A percentile compares a stretch with the other conserved stretches of the same genome.
These are phyloP conservation scores for Fistulifera pelliculosa DNA, from an alignment of 108 stramenopile genomes.

Conservation along the genomic window DNA sequence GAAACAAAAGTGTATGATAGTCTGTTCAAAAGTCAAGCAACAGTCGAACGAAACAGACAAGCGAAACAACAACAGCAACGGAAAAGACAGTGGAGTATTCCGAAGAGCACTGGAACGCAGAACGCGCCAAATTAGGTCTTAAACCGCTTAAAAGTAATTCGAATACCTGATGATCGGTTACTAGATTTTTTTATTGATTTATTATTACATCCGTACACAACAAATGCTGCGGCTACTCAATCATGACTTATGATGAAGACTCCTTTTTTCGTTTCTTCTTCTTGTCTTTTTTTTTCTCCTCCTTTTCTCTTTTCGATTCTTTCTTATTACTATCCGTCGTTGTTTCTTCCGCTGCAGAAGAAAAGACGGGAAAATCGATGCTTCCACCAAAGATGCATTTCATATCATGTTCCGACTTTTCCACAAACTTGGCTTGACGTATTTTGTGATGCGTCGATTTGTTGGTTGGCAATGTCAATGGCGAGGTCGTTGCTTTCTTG, in stretches of 20 bases:
- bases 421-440: slow-evolving; percentile 69
- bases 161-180: no score
- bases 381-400: slow-evolving; percentile 68
- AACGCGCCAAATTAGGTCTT: slow-evolving; percentile 72
- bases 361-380: slow-evolving; percentile 6
- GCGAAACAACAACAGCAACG: background rate
- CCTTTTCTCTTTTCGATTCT: background rate
- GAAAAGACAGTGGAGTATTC: slow-evolving; percentile 14
- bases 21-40: slow-evolving; percentile 43
- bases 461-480: slow-evolving; percentile 51
- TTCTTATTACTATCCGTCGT: background rate
- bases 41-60: background rate
- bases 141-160: slow-evolving; percentile 61
- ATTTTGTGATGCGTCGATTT: slow-evolving; percentile 74
- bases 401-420: slow-evolving; percentile 58
- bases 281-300: slow-evolving; percentile 6
- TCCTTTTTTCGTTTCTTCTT: slow-evolving; percentile 5
- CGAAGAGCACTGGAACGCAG: slow-evolving; percentile 77
- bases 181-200: no score
- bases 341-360: background rate
- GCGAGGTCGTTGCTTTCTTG: background rate
- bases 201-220: background rate
- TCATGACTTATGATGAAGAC: background rate
- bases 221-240: background rate
- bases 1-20: slow-evolving; percentile 38